Evolutionary conservation across 192 early-diverging fungal species (phyloP), one percentile per base, ranked within the genome.

Genomic region (Coemansia sp.): DNA sequence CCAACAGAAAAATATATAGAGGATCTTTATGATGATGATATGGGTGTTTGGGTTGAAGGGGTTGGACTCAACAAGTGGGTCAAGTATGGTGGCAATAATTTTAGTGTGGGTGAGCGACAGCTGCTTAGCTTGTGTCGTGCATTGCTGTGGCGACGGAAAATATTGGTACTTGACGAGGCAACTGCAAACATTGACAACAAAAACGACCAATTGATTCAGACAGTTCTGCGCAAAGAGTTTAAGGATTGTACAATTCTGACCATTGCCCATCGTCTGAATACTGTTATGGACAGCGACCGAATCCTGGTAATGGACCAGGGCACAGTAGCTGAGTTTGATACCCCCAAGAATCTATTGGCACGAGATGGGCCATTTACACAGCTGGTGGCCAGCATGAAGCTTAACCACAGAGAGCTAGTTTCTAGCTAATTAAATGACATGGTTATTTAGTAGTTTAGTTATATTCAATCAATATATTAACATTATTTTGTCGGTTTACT

Each of bases 121-220:
- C 62, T 86, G 2, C 25, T 87, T 2, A 80, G 79, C 31, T 49
- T 87, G 50, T 77, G 83, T 2, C 62, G 90, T 1, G 90, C 89
- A 1, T 52, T 92, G n/a, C 64, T 92, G 14, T 71, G 87, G 22
- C 85, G 84, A 31, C 83, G 87, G 38, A 85, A 84, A 27, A 81
- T 94, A 43, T 59, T 94, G 58, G 76, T 94, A 14, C 77, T 94
- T 61, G 92, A 94, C 66, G 92, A 94, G 71, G 92, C 84, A 5
- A 85, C 84, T n/a, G 85, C 85, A 48, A 84, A 82, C 39, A 71
- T 87, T 11, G 85, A 87, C 54, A 41, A 69, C 17, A 68, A 76
- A 12, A 85, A 84, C 9, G 87, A 89, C 62, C 63, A 58, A 22
- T 26, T 84, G 60, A 90, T 94, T 41, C 91, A 90, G 58, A 59